A percentile compares a stretch with the other conserved stretches of the same genome.
These are phyloP conservation scores for Nakaseomyces sp. DNA, from an alignment of 1,139 yeast genomes.

Conservation along the genomic window DNA sequence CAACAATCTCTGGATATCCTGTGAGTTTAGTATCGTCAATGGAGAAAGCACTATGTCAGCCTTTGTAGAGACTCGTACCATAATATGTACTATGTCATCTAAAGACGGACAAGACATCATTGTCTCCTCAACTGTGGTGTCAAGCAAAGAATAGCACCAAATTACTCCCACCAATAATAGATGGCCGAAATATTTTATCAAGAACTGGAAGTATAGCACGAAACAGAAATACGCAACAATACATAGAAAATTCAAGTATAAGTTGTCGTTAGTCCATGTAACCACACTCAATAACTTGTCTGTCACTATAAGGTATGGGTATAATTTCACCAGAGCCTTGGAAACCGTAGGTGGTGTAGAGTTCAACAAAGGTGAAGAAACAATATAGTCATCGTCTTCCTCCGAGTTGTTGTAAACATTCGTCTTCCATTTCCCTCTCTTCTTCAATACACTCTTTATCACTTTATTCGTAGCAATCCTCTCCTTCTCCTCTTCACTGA, in stretches of 20 bases:
- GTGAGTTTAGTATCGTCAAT: slow-evolving; percentile 60
- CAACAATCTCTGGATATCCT: slow-evolving; percentile 69
- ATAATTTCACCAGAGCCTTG: slow-evolving; percentile 69
- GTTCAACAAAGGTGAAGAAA: slow-evolving; percentile 55
- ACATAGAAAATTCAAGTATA: slow-evolving; percentile 61
- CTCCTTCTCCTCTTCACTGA: slow-evolving; percentile 7
- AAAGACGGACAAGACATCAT: slow-evolving; percentile 67
- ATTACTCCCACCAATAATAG: slow-evolving; percentile 59
- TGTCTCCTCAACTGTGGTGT: slow-evolving; percentile 43
- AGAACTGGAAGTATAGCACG: slow-evolving; percentile 67
- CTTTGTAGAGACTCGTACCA: slow-evolving; percentile 66
- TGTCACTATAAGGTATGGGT: slow-evolving; percentile 71
- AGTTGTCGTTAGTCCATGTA: slow-evolving; percentile 88
- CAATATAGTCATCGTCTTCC: slow-evolving; percentile 18
- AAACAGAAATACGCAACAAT: slow-evolving; percentile 48
- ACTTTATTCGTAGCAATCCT: slow-evolving; percentile 14
- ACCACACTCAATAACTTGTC: slow-evolving; percentile 62
- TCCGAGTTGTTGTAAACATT: slow-evolving; percentile 6
- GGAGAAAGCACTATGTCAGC: slow-evolving; percentile 73
- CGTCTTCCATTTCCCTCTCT: slow-evolving; percentile 8
- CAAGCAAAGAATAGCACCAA: slow-evolving; percentile 56
- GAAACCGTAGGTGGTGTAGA: slow-evolving; percentile 91
- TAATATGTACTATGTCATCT: slow-evolving; percentile 77
- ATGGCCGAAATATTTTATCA: slow-evolving; percentile 76
- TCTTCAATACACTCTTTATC: slow-evolving; percentile 26